Evolutionary conservation across 2,329 filamentous ascomycete genomes (phyloP), one percentile per base, ranked within the genome.

Genomic region (Didymella exigua): DNA sequence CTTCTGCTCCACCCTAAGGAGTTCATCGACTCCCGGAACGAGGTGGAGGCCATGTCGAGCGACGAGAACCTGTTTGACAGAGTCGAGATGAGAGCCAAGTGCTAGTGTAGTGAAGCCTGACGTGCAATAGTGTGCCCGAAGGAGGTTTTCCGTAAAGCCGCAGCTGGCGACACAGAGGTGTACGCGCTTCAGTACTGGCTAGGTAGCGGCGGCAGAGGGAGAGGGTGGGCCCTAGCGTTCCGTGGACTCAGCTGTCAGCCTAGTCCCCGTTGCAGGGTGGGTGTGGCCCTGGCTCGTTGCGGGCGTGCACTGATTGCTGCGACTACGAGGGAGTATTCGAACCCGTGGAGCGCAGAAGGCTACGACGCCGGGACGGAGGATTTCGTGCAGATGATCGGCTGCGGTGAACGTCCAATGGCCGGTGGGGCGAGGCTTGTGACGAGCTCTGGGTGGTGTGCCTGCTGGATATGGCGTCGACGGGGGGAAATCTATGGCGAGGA

Each of bases 1-100:
- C 93, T 86, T 67, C 93, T 89, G 70, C 91, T 91, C 95, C 95
- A 98, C 58, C 95, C 95, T 69, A 98, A 79, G 56, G 91, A 95
- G 81, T 91, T 96, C 82, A 98, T 92, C 19, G 91, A 96, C 77
- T 97, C 91, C 74, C 93, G 87, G 77, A 99, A 98, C 41, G 91
- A 90, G 65, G 87, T 82, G 63, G 92, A 93, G 58, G 93, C 89
- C 93, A 96, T 96, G 33, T 37, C 16, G 19, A 53, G 42, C 27
- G 19, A 24, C 21, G 24, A 38, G 64, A 64, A 56, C 54, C 57
- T 58, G 59, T 56, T 62, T 56, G 56, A 47, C 33, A 54, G 52
- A 9, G 56, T 47, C 45, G 61, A 47, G 38, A 47, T 57, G 46
- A 59, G 44, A 56, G 42, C 42, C 36, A 29, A 53, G 38, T 37